Percentiles rank a stretch among this genome's conserved stretches.
Evolutionary conservation across 345 rosid genomes (phyloP).

Genomic region (Salix brachista): DNA sequence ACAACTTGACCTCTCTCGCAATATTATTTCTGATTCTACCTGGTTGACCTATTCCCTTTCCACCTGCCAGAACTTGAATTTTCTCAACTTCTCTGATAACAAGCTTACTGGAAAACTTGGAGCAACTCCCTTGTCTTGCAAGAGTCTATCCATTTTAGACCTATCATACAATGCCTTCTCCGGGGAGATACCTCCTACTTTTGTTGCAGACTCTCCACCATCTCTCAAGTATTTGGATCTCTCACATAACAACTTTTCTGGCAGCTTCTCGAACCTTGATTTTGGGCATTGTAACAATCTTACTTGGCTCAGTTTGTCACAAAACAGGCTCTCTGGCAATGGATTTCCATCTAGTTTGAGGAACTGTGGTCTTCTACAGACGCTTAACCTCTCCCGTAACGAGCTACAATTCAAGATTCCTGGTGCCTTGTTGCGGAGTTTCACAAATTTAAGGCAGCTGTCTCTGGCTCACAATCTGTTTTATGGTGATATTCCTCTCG

Average conservation of each 20-base stretch:
- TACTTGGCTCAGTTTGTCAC: constrained; percentile 48
- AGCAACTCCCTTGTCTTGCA: constrained; percentile 38
- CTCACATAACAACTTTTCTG: constrained; percentile 70
- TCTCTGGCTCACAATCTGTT: constrained; percentile 59
- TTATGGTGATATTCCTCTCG: constrained; percentile 60
- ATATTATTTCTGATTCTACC: constrained; percentile 43
- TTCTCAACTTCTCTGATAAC: constrained; percentile 61
- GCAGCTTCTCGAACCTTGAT: constrained; percentile 43
- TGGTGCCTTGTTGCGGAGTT: constrained; percentile 45
- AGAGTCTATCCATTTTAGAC: constrained; percentile 54
- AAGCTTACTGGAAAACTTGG: constrained; percentile 49
- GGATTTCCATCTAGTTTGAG: constrained; percentile 43
- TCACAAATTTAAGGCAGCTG: constrained; percentile 51
- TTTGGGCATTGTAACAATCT: constrained; percentile 70
- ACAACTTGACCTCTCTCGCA: constrained; percentile 56
- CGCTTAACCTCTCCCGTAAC: constrained; percentile 59
- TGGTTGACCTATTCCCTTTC: constrained; percentile 43
- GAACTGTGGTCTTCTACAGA: constrained; percentile 55
- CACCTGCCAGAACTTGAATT: constrained; percentile 56
- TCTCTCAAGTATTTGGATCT: constrained; percentile 62
- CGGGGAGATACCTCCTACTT: constrained; percentile 46
- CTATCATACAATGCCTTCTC: constrained; percentile 65
- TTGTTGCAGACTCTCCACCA: constrained; percentile 37
- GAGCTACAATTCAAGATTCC: constrained; percentile 56
- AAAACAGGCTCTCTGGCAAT: constrained; percentile 52